phyloP scores from a whole-genome alignment of 768 basidiomycete species.

The Suillus subalutaceus region DNA sequence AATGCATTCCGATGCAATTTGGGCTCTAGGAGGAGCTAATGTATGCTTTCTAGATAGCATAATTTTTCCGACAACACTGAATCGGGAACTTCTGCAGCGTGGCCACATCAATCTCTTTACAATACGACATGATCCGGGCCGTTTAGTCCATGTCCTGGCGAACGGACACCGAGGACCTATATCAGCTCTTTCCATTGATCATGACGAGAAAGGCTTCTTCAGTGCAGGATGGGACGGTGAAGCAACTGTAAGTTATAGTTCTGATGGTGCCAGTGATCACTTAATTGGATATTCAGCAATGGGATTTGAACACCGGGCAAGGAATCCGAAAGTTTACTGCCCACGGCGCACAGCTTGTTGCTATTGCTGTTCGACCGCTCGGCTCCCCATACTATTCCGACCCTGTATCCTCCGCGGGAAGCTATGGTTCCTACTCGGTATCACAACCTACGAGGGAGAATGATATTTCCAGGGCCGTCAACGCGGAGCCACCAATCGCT shows the following conservation, averaged over 20 bases:
- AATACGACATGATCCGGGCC: constrained; percentile 89
- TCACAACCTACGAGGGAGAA: constrained; percentile 16
- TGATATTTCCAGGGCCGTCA: constrained; percentile 22
- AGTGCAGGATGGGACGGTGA: constrained; percentile 96
- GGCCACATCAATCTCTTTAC: constrained; percentile 95
- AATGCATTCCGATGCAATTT: constrained; percentile 92
- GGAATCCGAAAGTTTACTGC: constrained; percentile 73
- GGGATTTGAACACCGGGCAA: constrained; percentile 95
- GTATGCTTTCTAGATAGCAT: constrained; percentile 46
- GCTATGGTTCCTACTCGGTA: constrained; percentile 20
- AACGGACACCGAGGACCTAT: constrained; percentile 80
- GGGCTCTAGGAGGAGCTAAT: constrained; percentile 86
- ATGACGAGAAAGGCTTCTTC: constrained; percentile 83
- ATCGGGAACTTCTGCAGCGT: constrained; percentile 47
- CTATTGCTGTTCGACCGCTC: constrained; percentile 75
- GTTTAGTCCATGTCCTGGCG: constrained; percentile 64
- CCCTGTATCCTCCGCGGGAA: constrained; percentile 29
- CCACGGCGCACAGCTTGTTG: constrained; percentile 84
- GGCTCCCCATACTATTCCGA: constrained; percentile 37
- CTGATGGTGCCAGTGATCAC: constrained; percentile 9
- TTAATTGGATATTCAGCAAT: constrained; percentile 64
- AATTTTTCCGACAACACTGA: constrained; percentile 7
- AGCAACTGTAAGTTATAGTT: constrained; percentile 62
- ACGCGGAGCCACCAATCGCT: constrained; percentile 24
- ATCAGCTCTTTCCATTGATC: constrained; percentile 79